These are phyloP conservation scores for Aspergillus arachidicola DNA, from an alignment of 2,329 filamentous ascomycete genomes.

Conservation along the genomic window DNA sequence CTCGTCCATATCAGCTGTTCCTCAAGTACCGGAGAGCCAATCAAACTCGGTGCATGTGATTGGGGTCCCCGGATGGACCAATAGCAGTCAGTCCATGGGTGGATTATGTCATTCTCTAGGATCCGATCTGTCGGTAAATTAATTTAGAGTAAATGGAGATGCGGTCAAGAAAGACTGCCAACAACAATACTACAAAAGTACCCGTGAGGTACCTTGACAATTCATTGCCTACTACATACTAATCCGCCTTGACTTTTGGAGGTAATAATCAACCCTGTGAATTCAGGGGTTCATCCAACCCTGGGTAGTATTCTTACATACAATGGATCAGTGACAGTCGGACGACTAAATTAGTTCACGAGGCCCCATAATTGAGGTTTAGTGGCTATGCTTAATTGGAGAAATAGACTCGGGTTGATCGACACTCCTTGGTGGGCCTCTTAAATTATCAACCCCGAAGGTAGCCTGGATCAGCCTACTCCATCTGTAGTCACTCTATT, in stretches of 20 bases:
- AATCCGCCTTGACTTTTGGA: too few relatives aligned
- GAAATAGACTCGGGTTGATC: conserved; percentile 13
- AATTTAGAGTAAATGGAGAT: not conserved
- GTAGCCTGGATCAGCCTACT: not conserved
- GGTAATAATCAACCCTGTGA: not conserved
- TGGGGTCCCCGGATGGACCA: conserved; percentile 4
- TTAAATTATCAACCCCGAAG: not conserved
- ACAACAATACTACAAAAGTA: not conserved
- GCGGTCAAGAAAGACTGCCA: not conserved
- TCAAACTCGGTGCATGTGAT: conserved; percentile 23
- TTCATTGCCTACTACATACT: too few relatives aligned
- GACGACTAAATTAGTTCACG: conserved; percentile 18
- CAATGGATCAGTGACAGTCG: not conserved
- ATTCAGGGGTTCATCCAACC: not conserved
- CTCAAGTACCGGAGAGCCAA: conserved; percentile 15
- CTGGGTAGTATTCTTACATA: not conserved
- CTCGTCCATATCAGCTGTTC: conserved; percentile 28
- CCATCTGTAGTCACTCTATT: not conserved
- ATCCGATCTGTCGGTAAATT: conserved; percentile 4
- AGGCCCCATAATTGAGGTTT: conserved; percentile 13
- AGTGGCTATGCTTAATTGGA: conserved; percentile 15
- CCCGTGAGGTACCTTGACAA: not conserved
- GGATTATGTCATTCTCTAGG: conserved; percentile 18
- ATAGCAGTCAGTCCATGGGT: conserved; percentile 1
- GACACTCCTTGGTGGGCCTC: conserved; percentile 14